Evolutionary conservation across 768 basidiomycete species (phyloP).

Genomic region (Neoboletus brunneissimus): DNA sequence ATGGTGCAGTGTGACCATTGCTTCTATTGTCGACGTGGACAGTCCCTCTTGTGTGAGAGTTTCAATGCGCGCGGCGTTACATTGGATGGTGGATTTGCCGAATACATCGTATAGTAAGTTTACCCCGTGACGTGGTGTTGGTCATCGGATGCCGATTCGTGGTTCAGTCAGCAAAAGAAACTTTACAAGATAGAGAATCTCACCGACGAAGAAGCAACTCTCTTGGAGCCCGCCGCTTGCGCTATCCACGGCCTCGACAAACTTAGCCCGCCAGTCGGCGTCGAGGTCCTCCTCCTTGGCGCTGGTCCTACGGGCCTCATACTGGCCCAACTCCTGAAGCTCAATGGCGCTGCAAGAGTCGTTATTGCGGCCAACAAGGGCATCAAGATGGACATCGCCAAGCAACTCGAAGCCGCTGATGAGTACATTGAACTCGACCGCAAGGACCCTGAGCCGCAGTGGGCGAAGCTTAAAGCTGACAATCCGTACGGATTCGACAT

Average conservation of each 20-base stretch:
- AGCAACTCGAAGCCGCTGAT: conserved; percentile 73
- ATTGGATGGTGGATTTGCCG: conserved; percentile 83
- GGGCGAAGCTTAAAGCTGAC: conserved; percentile 74
- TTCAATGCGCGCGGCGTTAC: conserved; percentile 80
- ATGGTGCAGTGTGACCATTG: conserved; percentile 68
- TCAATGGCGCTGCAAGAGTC: conserved; percentile 78
- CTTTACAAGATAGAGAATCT: conserved; percentile 87
- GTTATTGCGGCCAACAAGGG: conserved; percentile 90
- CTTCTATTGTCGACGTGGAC: conserved; percentile 86
- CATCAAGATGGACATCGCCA: conserved; percentile 86
- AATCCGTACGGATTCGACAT: conserved; percentile 89
- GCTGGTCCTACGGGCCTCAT: conserved; percentile 94
- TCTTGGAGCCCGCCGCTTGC: conserved; percentile 88
- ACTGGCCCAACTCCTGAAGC: conserved; percentile 81
- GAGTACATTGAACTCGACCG: conserved; percentile 86
- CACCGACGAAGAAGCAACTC: conserved; percentile 81
- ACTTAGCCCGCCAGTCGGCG: conserved; percentile 75
- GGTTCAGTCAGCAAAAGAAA: conserved; percentile 60
- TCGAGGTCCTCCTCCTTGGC: conserved; percentile 81
- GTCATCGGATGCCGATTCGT: background rate
- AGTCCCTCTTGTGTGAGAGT: conserved; percentile 79
- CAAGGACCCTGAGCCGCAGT: conserved; percentile 69
- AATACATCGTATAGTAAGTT: conserved; percentile 80
- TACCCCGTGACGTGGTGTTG: background rate
- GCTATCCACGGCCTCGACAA: conserved; percentile 92